A percentile compares a stretch with the other conserved stretches of the same genome.
phyloP scores from a whole-genome alignment of 164 flowering plant species.

The Chimonanthus praecox region DNA sequence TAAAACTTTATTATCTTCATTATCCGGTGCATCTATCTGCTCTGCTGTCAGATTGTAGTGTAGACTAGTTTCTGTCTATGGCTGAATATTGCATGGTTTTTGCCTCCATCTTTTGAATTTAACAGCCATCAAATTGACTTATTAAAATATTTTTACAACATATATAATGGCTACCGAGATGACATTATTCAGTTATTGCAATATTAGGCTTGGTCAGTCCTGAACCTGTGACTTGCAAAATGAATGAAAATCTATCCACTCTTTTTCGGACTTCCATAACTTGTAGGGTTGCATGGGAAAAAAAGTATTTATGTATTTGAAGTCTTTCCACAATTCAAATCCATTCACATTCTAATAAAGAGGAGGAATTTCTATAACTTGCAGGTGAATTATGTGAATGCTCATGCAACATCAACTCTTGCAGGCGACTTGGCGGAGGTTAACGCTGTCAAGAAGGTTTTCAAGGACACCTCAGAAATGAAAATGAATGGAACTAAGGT shows the following conservation, averaged over 20 bases:
- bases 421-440: constrained; percentile 64
- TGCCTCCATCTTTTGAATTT: background rate
- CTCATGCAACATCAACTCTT: constrained; percentile 60
- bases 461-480: constrained; percentile 55
- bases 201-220: background rate
- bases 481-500: constrained; percentile 65
- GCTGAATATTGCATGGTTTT: background rate
- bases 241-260: too few species aligned
- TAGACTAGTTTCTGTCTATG: background rate
- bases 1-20: background rate
- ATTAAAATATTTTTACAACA: background rate
- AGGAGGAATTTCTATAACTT: background rate
- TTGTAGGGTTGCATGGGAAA: too few species aligned
- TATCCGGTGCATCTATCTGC: background rate
- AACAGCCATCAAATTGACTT: background rate
- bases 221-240: background rate
- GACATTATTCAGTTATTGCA: background rate
- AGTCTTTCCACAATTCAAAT: too few species aligned
- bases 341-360: background rate
- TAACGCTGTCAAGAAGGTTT: constrained; percentile 54
- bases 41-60: background rate
- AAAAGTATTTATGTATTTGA: too few species aligned
- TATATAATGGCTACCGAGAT: background rate
- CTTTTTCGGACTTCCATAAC: too few species aligned
- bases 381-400: constrained; percentile 59